A percentile compares a stretch with the other conserved stretches of the same genome.
These are phyloP conservation scores for Fomes fomentarius DNA, from an alignment of 1,284 basidiomycete species.

Conservation along the genomic window DNA sequence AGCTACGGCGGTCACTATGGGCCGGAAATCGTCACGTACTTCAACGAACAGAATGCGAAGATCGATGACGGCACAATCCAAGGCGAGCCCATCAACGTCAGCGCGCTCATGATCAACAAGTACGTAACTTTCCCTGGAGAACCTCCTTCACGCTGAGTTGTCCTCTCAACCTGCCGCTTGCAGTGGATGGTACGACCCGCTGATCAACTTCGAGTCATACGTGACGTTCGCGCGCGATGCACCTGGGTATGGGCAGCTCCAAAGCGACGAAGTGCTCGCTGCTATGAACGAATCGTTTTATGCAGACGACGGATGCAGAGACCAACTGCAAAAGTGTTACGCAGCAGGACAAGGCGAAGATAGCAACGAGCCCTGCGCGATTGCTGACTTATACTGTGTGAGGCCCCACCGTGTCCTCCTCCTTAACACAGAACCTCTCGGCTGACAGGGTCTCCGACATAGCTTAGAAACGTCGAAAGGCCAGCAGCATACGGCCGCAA, in stretches of 20 bases:
- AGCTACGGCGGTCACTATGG: conserved; percentile 75
- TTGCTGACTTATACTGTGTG: conserved; percentile 62
- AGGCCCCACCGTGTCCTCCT: conserved; percentile 18
- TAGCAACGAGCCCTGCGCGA: conserved; percentile 51
- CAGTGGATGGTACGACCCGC: conserved; percentile 70
- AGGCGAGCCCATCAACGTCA: conserved; percentile 43
- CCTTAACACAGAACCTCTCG: neutral
- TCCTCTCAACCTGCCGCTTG: neutral
- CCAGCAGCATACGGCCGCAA: conserved; percentile 57
- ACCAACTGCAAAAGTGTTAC: conserved; percentile 55
- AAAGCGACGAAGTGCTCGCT: conserved; percentile 47
- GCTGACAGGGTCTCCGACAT: conserved; percentile 9
- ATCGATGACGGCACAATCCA: conserved; percentile 46
- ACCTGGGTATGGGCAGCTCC: conserved; percentile 66
- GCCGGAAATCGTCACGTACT: conserved; percentile 64
- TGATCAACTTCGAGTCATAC: conserved; percentile 63
- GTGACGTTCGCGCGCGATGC: conserved; percentile 62
- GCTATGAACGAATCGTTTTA: conserved; percentile 54
- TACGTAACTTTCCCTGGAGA: conserved; percentile 22
- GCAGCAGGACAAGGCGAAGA: conserved; percentile 47
- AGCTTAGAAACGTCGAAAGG: conserved; percentile 51
- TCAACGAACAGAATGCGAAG: conserved; percentile 64
- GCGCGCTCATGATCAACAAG: conserved; percentile 47
- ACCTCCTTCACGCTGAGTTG: no score
- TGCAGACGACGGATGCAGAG: conserved; percentile 50